Base-by-base conservation (phyloP, 2,329 filamentous ascomycete species). In the Ceratocystis albifundus region DNA sequence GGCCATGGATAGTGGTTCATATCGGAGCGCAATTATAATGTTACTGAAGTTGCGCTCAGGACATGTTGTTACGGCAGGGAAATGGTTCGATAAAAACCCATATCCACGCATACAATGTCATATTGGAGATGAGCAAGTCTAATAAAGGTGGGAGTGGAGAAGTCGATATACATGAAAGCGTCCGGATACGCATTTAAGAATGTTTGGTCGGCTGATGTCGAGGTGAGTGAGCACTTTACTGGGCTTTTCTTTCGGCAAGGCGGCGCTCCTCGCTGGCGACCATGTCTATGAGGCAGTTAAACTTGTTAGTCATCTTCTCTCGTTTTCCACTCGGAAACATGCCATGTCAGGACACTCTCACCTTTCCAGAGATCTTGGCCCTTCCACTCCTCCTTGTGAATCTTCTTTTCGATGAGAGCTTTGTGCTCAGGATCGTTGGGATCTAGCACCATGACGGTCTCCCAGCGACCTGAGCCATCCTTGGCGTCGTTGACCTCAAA, bases 341-440 rank as follows among this genome's bases (percentile, higher is more conserved):
- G 55, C 12, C 55, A 59, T 59, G 17, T 59, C 17, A 30, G 7
- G 4, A 8, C 28, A 36, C 17, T 70, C 84, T 74, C 77, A 88
- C 87, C 87, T 80, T 85, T 94, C 94, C 94, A 99, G 72, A 96
- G 82, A 76, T 97, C 92, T 78, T 96, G 89, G 57, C 90, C 89
- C 74, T 87, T 82, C 75, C 95, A 94, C 69, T 89, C 82, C 80
- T 95, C 90, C 78, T 91, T 89, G 75, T 95, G 89, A 65, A 94
- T 83, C 78, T 80, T 86, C 84, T 92, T 93, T 83, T 95, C 89
- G 71, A 95, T 89, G 70, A 91, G 74, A 72, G 88, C 81, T 82
- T 90, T 88, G 76, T 92, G 89, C 77, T 87, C 84, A 1, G 89
- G 90, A 74, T 96, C 90, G 70, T 89, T 81, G 65, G 89, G 88